A percentile compares a stretch with the other conserved stretches of the same genome.
Evolutionary conservation across 805 yeast genomes (phyloP).

Genomic region (Saccharomyces mikatae): DNA sequence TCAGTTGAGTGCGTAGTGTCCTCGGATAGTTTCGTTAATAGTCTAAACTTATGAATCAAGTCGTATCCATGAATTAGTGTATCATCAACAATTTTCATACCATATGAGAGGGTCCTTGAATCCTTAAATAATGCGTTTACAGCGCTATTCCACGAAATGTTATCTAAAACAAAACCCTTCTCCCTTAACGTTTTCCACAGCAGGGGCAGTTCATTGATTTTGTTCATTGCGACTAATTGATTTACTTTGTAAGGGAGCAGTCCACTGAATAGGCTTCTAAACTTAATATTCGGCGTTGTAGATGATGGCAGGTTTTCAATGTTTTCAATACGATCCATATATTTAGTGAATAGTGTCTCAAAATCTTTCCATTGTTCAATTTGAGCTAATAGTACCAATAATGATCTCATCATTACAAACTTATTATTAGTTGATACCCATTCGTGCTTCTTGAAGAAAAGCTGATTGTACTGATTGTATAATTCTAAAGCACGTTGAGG

Average conservation of each 20-base stretch:
- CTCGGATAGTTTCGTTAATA: constrained; percentile 9
- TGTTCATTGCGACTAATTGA: constrained; percentile 12
- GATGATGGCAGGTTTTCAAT: constrained; percentile 17
- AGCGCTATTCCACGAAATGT: constrained; percentile 28
- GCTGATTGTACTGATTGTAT: constrained; percentile 26
- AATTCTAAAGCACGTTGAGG: constrained; percentile 30
- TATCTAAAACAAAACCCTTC: constrained; percentile 26
- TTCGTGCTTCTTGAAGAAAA: constrained; percentile 21
- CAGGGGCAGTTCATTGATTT: constrained; percentile 14
- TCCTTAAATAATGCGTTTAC: constrained; percentile 23
- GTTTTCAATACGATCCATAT: constrained; percentile 12
- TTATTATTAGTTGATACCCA: constrained; percentile 19
- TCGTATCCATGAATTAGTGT: constrained; percentile 34
- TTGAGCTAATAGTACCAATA: constrained; percentile 26
- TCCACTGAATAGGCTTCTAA: constrained; percentile 15
- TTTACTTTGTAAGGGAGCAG: constrained; percentile 19
- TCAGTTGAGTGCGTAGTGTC: constrained; percentile 11
- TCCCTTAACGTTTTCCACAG: constrained; percentile 16
- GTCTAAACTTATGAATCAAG: constrained; percentile 23
- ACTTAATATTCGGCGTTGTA: constrained; percentile 14
- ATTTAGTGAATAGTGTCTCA: constrained; percentile 17
- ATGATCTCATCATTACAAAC: constrained; percentile 27
- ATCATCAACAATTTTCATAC: constrained; percentile 25
- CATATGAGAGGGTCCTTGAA: constrained; percentile 24
- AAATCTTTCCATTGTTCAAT: constrained; percentile 29